Conservation (phyloP, 371 early-diverging fungal species). For the Mucor racemosus region DNA sequence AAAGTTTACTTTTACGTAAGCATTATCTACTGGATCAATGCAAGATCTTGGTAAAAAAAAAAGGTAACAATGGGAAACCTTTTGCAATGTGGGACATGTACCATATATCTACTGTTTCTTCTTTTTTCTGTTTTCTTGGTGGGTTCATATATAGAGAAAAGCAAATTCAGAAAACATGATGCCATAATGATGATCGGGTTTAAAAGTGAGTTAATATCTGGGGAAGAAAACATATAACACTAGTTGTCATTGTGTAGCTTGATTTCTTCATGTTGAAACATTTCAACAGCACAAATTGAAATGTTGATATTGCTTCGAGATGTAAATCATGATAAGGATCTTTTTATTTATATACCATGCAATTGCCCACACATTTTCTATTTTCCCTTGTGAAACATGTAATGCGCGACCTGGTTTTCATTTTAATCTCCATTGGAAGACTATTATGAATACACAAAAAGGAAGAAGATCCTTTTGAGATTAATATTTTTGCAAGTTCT, state of each 20-base stretch:
- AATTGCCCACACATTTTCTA: background rate
- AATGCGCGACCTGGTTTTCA: background rate
- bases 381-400: background rate
- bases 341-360: background rate
- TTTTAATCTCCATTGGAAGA: conserved; percentile 1
- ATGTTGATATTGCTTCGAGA: no score
- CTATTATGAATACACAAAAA: background rate
- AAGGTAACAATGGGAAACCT: background rate
- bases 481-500: background rate
- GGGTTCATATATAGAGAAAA: background rate
- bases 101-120: background rate
- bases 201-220: background rate
- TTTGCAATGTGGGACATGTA: background rate
- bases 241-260: background rate
- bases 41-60: background rate
- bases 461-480: background rate
- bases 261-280: no score
- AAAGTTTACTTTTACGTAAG: background rate
- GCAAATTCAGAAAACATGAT: background rate
- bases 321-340: no score
- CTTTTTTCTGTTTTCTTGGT: background rate
- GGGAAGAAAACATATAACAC: background rate
- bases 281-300: background rate
- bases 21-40: background rate
- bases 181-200: background rate